Percentiles rank a stretch among this genome's conserved stretches.
Conservation (phyloP, 148 eudicot genomes). For the Nepenthes gracilis region DNA sequence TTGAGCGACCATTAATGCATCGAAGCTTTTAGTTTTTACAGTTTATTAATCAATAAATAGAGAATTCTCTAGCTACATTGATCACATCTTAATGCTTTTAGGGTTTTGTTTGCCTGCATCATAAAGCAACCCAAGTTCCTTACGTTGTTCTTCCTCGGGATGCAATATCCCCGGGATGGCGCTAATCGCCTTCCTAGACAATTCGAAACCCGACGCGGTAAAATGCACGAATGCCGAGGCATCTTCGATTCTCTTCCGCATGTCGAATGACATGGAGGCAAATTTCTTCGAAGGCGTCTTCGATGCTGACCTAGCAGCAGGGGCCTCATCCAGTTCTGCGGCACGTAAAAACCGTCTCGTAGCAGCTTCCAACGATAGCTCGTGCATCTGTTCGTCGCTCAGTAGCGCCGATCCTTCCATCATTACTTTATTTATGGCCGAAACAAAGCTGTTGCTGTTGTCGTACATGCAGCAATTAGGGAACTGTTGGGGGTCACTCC, state of each 20-base stretch:
- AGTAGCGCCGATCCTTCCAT: constrained; percentile 54
- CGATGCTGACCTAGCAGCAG: constrained; percentile 11
- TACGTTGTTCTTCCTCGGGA: constrained; percentile 58
- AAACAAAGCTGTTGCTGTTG: constrained; percentile 44
- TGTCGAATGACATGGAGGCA: constrained; percentile 47
- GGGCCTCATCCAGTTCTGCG: constrained; percentile 31
- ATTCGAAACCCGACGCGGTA: constrained; percentile 35
- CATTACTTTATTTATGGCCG: constrained; percentile 44
- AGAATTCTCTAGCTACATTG: no score
- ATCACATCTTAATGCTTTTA: no score
- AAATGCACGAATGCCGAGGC: constrained; percentile 63
- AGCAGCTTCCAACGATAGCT: constrained; percentile 91
- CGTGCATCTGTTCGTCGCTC: constrained; percentile 47
- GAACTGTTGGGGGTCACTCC: constrained; percentile 53
- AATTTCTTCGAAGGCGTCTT: constrained; percentile 30
- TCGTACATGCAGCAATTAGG: constrained; percentile 69
- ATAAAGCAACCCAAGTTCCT: constrained; percentile 48
- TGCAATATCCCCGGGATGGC: constrained; percentile 30
- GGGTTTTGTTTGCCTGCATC: no score
- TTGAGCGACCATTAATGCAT: no score
- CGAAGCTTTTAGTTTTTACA: no score
- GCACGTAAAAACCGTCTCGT: constrained; percentile 59
- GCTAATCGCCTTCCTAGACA: constrained; percentile 25
- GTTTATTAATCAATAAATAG: no score
- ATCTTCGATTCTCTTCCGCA: constrained; percentile 49